Evolutionary conservation across 179 eudicot genomes (phyloP).

Genomic region (Beta corolliflora): DNA sequence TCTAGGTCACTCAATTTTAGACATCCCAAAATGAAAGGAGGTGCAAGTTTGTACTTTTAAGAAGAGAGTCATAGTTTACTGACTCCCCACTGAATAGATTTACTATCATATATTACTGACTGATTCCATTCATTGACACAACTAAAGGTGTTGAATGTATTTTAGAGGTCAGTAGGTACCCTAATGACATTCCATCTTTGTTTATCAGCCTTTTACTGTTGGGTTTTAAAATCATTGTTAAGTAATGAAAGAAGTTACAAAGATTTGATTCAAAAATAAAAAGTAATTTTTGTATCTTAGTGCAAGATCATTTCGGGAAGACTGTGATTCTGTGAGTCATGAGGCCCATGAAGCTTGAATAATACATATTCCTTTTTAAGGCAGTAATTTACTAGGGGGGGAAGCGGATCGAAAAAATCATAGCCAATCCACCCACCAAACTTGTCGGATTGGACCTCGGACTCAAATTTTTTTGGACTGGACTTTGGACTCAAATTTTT

Average conservation of each 20-base stretch:
- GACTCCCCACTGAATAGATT: neutral
- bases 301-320: neutral
- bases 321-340: neutral
- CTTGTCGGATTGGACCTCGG: too few species aligned
- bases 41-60: neutral
- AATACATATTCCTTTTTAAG: neutral
- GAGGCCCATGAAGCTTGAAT: neutral
- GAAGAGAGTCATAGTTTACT: neutral
- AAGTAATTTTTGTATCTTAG: neutral
- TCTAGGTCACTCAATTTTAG: neutral
- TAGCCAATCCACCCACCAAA: too few species aligned
- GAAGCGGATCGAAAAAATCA: too few species aligned
- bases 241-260: neutral
- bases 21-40: neutral
- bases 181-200: neutral
- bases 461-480: too few species aligned
- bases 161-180: neutral
- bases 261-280: neutral
- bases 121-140: neutral
- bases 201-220: neutral
- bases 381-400: too few species aligned
- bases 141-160: neutral
- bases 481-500: too few species aligned
- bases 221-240: neutral
- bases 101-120: neutral